These are phyloP conservation scores for Sistotremastrum suecicum DNA, from an alignment of 768 basidiomycete genomes.

Conservation along the genomic window DNA sequence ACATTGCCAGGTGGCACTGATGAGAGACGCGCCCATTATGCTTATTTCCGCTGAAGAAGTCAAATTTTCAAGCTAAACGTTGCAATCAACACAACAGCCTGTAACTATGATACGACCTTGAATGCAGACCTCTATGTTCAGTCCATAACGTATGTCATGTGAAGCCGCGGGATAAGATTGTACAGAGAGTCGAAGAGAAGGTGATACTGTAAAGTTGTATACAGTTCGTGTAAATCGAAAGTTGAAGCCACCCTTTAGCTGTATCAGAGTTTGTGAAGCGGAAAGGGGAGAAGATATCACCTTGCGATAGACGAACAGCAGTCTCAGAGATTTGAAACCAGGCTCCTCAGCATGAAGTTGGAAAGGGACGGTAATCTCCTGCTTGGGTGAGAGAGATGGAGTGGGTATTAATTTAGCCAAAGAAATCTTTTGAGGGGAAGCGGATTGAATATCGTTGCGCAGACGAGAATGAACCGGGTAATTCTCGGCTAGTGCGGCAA, in stretches of 20 bases:
- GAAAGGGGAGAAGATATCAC: conserved; percentile 17
- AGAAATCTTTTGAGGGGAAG: conserved; percentile 25
- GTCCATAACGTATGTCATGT: no score
- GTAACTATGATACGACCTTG: no score
- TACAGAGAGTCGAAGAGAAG: no score
- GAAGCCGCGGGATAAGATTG: no score
- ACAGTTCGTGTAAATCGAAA: not conserved
- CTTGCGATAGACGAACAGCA: conserved; percentile 58
- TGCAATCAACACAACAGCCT: conserved; percentile 1
- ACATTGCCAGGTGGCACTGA: conserved; percentile 62
- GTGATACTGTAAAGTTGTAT: no score
- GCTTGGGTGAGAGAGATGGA: conserved; percentile 14
- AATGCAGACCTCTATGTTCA: conserved; percentile 8
- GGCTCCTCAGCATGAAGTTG: conserved; percentile 34
- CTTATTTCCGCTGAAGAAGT: conserved; percentile 25
- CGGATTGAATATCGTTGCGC: not conserved
- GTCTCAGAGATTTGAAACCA: conserved; percentile 36
- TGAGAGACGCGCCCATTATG: conserved; percentile 42
- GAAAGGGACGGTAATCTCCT: conserved; percentile 28
- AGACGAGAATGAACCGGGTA: no score
- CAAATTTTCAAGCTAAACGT: conserved; percentile 43
- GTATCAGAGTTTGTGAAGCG: no score
- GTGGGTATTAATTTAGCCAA: conserved; percentile 2
- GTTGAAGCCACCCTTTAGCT: conserved; percentile 1
- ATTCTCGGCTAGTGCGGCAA: no score